Base-by-base conservation (phyloP, 225 moss, liverwort and hornwort species). In the Pseudisothecium myosuroides region DNA sequence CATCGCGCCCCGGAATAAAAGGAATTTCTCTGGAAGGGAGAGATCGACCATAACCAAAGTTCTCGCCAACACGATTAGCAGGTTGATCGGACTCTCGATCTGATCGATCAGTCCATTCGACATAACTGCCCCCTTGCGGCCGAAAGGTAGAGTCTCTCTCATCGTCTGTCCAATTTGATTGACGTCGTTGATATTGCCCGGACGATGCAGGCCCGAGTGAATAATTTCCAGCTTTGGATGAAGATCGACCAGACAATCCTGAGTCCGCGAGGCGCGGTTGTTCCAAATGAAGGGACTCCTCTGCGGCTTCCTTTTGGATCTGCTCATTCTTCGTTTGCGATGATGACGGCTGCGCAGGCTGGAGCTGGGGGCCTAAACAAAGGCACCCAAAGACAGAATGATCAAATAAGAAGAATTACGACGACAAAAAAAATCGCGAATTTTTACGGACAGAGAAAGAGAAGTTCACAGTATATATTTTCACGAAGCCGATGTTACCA, bases 101-200 rank as follows among this genome's bases (percentile, higher is more conserved):
- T 76, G 94, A 89, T 88, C 96, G 96, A 89, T 96, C 96, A 62
- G 89, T 88, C 93, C 93, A 95, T 65, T 99, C 97, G 83, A 86
- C 89, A 84, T 93, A 93, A 80, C 86, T 88, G 43, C 93, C 94
- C 66, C 93, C 96, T 90, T 96, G 96, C 21, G 97, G 95, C 76
- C 97, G 94, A 73, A 96, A 95, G 60, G 93, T 93, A 34, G 96
- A 95, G 79, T 97, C 99, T 87, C 99, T 95, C 91, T 99, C 99
- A 90, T 99, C 99, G 87, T 99, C 99, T 52, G 99, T 96, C 99
- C 99, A 99, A 92, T 95, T 96, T 86, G 99, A 97, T 88, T 94
- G 95, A 87, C 94, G 96, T 85, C 91, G 96, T 83, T 91, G 91
- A 82, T 95, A 93, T 87, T 83, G 92, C 80, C 90, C 91, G 61